Evolutionary conservation across 768 basidiomycete species (phyloP).

Genomic region (Agaricus sinodeliciosus): DNA sequence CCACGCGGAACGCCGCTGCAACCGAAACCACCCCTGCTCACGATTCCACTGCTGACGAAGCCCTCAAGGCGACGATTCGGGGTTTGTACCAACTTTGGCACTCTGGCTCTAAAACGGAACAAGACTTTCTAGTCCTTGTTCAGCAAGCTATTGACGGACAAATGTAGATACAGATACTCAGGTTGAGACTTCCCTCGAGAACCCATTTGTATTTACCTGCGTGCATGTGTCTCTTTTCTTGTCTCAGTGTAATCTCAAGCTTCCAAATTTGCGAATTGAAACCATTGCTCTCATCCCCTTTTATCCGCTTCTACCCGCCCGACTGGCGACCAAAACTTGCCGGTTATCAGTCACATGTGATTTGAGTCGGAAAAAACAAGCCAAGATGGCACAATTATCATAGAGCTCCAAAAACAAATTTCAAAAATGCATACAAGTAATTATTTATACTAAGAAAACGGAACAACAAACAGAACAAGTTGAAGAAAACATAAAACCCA

Average conservation of each 20-base stretch:
- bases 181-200: background rate
- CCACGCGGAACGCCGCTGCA: slow-evolving; percentile 14
- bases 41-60: slow-evolving; percentile 23
- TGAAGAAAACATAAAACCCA: background rate
- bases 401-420: background rate
- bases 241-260: background rate
- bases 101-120: slow-evolving; percentile 21
- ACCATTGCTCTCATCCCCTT: too few species aligned
- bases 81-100: slow-evolving; percentile 59
- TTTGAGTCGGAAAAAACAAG: too few species aligned
- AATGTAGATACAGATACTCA: background rate
- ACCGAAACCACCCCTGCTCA: slow-evolving; percentile 8
- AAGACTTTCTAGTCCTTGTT: slow-evolving; percentile 32
- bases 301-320: too few species aligned
- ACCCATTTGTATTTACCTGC: background rate
- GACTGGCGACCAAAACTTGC: too few species aligned
- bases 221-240: background rate
- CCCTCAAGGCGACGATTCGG: slow-evolving; percentile 45
- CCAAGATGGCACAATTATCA: too few species aligned
- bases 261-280: too few species aligned
- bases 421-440: background rate
- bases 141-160: slow-evolving; percentile 22
- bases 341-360: too few species aligned
- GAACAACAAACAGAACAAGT: background rate
- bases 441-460: background rate